Percentiles rank a stretch among this genome's conserved stretches.
These are phyloP conservation scores for Fusarium sp. DNA, from an alignment of 2,329 filamentous ascomycete species.

Conservation along the genomic window DNA sequence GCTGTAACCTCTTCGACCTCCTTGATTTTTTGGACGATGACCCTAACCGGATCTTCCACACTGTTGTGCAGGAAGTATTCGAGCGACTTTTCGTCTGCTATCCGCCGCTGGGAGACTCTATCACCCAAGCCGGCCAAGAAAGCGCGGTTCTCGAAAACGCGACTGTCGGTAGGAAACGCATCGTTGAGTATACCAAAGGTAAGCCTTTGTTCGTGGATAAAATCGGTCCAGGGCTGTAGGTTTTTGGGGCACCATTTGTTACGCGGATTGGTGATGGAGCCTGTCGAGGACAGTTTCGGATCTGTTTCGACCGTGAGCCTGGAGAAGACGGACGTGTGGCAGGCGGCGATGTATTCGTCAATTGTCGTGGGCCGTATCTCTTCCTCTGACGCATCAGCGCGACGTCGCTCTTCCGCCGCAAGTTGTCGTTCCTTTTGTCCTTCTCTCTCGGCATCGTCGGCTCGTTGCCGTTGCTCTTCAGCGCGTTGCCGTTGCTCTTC, in stretches of 20 bases:
- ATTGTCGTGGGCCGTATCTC: not conserved
- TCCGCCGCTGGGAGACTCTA: not conserved
- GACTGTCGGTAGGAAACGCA: not conserved
- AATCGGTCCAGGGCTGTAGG: not conserved
- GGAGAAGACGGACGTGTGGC: not conserved
- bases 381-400: not conserved
- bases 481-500: not conserved
- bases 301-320: not conserved
- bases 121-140: not conserved
- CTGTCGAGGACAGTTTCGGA: not conserved
- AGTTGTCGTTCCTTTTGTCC: not conserved
- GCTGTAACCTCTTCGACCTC: slow-evolving; percentile 29
- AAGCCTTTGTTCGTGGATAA: not conserved
- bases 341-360: not conserved
- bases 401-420: not conserved
- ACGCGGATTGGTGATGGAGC: not conserved
- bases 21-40: slow-evolving; percentile 47
- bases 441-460: not conserved
- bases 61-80: slow-evolving; percentile 46
- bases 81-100: slow-evolving; percentile 44
- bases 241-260: not conserved
- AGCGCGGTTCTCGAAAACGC: not conserved
- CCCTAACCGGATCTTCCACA: slow-evolving; percentile 47
- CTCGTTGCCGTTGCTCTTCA: not conserved
- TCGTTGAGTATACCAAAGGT: not conserved